A percentile compares a stretch with the other conserved stretches of the same genome.
These are phyloP conservation scores for Yamadazyma pseudoaaseri DNA, from an alignment of 1,139 yeast species.

Conservation along the genomic window DNA sequence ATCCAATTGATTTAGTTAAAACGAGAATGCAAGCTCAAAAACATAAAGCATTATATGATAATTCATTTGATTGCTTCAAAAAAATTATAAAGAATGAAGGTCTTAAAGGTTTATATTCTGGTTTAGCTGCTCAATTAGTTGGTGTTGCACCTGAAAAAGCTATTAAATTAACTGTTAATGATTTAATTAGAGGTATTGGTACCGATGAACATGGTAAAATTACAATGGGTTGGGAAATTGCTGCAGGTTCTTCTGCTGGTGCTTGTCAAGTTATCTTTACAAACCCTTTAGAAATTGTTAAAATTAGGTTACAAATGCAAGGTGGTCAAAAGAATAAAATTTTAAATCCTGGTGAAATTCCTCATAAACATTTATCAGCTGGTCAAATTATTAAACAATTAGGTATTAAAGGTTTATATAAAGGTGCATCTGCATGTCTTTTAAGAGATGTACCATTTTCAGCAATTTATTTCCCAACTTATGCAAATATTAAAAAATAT, in stretches of 20 bases:
- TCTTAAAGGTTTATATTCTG: constrained; percentile 84
- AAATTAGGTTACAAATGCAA: constrained; percentile 92
- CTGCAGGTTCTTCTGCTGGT: constrained; percentile 94
- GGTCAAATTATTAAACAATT: constrained; percentile 71
- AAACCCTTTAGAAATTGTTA: constrained; percentile 93
- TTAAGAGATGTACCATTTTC: constrained; percentile 96
- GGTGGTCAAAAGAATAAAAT: constrained; percentile 58
- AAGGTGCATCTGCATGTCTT: constrained; percentile 89
- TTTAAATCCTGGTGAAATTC: constrained; percentile 44
- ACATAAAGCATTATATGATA: constrained; percentile 67
- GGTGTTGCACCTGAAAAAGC: constrained; percentile 99
- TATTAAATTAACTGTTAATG: constrained; percentile 92
- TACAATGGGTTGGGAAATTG: constrained; percentile 68
- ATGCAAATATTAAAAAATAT: constrained; percentile 85
- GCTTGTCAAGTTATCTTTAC: constrained; percentile 96
- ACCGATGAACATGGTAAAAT: constrained; percentile 60
- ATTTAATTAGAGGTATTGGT: constrained; percentile 74
- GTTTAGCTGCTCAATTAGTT: constrained; percentile 88
- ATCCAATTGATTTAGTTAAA: constrained; percentile 94
- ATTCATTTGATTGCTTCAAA: constrained; percentile 81
- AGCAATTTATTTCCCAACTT: constrained; percentile 96
- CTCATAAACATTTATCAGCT: constrained; percentile 55
- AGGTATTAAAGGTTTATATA: constrained; percentile 84
- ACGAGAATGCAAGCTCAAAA: constrained; percentile 98
- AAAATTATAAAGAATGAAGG: constrained; percentile 83